These are phyloP conservation scores for Anthoceros angustus DNA, from an alignment of 225 moss, liverwort and hornwort species.

Conservation along the genomic window DNA sequence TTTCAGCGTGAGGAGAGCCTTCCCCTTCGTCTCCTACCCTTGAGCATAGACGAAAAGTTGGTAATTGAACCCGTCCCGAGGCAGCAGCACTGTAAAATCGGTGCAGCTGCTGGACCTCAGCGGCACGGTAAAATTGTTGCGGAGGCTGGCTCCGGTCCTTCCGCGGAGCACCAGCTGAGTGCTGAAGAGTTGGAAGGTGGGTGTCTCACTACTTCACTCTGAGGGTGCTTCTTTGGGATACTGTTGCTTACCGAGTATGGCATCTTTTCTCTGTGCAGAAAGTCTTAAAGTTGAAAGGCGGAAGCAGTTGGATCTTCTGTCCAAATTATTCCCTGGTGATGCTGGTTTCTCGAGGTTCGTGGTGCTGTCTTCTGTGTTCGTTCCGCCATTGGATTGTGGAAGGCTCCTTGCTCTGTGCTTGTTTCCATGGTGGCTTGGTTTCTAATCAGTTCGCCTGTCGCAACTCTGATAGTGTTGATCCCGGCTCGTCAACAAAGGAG, in stretches of 20 bases:
- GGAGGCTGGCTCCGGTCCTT: neutral
- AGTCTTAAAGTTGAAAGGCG: neutral
- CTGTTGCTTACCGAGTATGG: neutral
- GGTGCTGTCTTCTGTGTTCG: too few species aligned
- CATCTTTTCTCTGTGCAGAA: neutral
- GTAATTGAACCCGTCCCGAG: neutral
- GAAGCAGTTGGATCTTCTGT: neutral
- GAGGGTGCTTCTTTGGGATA: neutral
- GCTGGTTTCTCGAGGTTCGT: too few species aligned
- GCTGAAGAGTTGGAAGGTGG: neutral
- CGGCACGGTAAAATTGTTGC: neutral
- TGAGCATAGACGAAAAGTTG: neutral
- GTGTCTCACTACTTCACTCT: neutral
- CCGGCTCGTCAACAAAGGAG: too few species aligned
- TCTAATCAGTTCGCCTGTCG: too few species aligned
- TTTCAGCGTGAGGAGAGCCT: slow-evolving; percentile 30
- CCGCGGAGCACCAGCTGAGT: neutral
- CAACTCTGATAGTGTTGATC: too few species aligned
- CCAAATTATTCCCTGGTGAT: neutral
- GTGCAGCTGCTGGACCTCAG: neutral
- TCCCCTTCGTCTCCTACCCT: slow-evolving; percentile 7
- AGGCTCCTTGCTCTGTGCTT: too few species aligned
- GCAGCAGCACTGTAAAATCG: neutral
- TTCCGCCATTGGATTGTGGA: too few species aligned
- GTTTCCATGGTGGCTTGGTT: too few species aligned